phyloP scores from a whole-genome alignment of 75 land plant genomes.

The Chamaecyparis obtusa region DNA sequence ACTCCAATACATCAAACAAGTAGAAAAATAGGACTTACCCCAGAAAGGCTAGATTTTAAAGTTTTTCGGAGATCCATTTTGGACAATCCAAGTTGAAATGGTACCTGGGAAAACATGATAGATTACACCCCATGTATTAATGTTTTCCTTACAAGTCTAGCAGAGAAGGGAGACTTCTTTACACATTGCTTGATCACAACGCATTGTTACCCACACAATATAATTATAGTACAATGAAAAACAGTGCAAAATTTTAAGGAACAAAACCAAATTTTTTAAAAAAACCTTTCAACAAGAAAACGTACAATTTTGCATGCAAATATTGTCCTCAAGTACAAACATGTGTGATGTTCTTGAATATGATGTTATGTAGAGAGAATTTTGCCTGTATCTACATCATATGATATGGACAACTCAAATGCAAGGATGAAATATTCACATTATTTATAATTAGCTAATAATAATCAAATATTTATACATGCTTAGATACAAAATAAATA shows the following conservation, averaged over 20 bases:
- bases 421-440: neutral
- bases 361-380: neutral
- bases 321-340: neutral
- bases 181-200: neutral
- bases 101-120: slow-evolving; percentile 54
- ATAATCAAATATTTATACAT: too few species aligned
- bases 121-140: neutral
- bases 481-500: too few species aligned
- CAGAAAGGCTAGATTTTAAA: slow-evolving; percentile 83
- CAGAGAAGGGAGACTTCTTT: neutral
- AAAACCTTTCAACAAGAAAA: neutral
- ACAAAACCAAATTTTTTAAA: too few species aligned
- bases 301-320: neutral
- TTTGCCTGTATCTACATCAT: neutral
- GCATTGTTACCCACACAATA: neutral
- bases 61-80: slow-evolving; percentile 82
- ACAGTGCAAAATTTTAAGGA: neutral
- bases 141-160: neutral
- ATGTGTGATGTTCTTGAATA: neutral
- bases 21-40: slow-evolving; percentile 45
- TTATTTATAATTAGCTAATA: neutral
- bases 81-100: slow-evolving; percentile 79
- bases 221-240: neutral
- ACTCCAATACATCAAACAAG: neutral
- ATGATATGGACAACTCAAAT: neutral